Conservation (phyloP, 164 flowering plant species). For the Platanus orientalis region DNA sequence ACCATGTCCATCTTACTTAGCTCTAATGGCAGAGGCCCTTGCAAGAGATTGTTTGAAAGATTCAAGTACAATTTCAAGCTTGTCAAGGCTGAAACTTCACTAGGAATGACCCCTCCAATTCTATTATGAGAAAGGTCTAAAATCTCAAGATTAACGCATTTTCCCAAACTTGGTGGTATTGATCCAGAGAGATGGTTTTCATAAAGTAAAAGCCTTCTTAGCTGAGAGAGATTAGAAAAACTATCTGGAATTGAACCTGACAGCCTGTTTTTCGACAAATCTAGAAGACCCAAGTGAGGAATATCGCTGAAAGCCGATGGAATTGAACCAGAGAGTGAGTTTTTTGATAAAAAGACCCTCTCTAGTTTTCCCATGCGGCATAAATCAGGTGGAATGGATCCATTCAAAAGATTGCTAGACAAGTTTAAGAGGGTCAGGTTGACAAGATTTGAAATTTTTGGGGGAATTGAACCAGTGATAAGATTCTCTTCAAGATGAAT, state of each 20-base stretch:
- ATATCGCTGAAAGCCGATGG: slow-evolving; percentile 57
- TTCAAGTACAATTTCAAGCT: slow-evolving; percentile 82
- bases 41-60: slow-evolving; percentile 56
- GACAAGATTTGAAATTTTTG: slow-evolving; percentile 57
- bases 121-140: slow-evolving; percentile 71
- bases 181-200: slow-evolving; percentile 67
- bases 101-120: slow-evolving; percentile 61
- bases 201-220: slow-evolving; percentile 63
- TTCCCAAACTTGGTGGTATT: slow-evolving; percentile 67
- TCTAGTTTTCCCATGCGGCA: slow-evolving; percentile 54
- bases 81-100: slow-evolving; percentile 64
- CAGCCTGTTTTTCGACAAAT: slow-evolving; percentile 70
- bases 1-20: slow-evolving; percentile 93
- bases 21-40: slow-evolving; percentile 71
- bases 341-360: slow-evolving; percentile 65
- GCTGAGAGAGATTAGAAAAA: slow-evolving; percentile 66
- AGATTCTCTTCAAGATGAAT: slow-evolving; percentile 72
- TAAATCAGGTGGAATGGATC: slow-evolving; percentile 59
- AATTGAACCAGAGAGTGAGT: slow-evolving; percentile 64
- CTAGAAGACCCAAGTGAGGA: slow-evolving; percentile 77
- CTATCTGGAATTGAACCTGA: slow-evolving; percentile 75
- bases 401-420: slow-evolving; percentile 69
- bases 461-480: slow-evolving; percentile 71
- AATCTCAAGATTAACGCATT: slow-evolving; percentile 70
- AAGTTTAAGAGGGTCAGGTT: slow-evolving; percentile 81